Percentiles rank a stretch among this genome's conserved stretches.
Conservation (phyloP, 2,329 filamentous ascomycete species). For the Anthostomella pinea region DNA sequence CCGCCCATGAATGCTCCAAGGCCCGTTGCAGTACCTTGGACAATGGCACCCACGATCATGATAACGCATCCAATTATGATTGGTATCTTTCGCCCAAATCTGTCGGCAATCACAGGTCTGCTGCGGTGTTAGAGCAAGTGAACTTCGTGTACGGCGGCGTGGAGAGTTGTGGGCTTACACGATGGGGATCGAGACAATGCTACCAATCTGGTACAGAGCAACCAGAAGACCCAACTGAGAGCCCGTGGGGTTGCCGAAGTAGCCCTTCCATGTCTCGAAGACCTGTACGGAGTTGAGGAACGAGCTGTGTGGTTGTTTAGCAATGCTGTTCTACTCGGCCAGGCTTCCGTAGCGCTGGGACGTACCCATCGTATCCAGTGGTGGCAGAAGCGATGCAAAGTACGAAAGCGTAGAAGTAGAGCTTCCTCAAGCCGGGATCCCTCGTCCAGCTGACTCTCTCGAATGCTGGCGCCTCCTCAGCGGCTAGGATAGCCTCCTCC, state of each 20-base stretch:
- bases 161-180: slow-evolving; percentile 38
- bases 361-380: slow-evolving; percentile 55
- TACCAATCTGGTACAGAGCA: slow-evolving; percentile 59
- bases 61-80: slow-evolving; percentile 50
- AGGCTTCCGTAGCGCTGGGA: too few species aligned
- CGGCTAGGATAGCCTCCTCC: slow-evolving; percentile 29
- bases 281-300: slow-evolving; percentile 45
- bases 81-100: slow-evolving; percentile 43
- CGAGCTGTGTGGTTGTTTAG: slow-evolving; percentile 37
- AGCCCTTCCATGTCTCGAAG: slow-evolving; percentile 43
- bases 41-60: slow-evolving; percentile 52
- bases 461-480: slow-evolving; percentile 49
- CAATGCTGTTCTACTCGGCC: too few species aligned
- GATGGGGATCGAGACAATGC: slow-evolving; percentile 54
- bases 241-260: slow-evolving; percentile 46
- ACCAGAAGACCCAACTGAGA: slow-evolving; percentile 50
- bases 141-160: background rate
- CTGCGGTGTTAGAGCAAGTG: background rate
- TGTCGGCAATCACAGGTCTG: slow-evolving; percentile 52
- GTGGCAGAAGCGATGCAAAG: slow-evolving; percentile 55
- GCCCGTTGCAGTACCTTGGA: slow-evolving; percentile 51
- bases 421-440: slow-evolving; percentile 53
- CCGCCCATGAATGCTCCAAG: slow-evolving; percentile 50
- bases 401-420: slow-evolving; percentile 52
- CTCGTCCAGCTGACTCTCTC: slow-evolving; percentile 50